Evolutionary conservation across 2,329 filamentous ascomycete genomes (phyloP), one percentile per base, ranked within the genome.

Genomic region (Xylariales sp.): DNA sequence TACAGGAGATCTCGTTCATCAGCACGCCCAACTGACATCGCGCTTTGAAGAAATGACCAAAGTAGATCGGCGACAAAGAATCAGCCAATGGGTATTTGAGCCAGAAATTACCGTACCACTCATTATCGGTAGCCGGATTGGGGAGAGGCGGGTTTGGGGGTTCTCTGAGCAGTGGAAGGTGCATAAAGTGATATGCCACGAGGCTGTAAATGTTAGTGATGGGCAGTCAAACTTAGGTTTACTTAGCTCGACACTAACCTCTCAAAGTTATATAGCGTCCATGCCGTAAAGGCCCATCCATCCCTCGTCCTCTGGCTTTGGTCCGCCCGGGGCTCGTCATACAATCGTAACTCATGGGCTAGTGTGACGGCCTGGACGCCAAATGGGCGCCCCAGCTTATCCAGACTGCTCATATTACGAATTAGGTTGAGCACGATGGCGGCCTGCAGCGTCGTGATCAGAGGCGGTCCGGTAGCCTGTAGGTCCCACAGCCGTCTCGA

Each of bases 401-500:
- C 54, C 6, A 50, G 38, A 14, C 47, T 50, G 25, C 51, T 51
- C 14, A 47, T 18, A 16, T 53, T 60, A 15, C 56, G 52, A 4
- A 51, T 46, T 1, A 61, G 40, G 12, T 53, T 53, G 6, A 66
- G 51, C 3, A 66, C 36, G 0, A 59, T 49, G 0, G 42, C 46
- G 1, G 63, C 56, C 33, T 67, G 62, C 1, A 63, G 48, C 1
- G 60, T 65, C 0, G 62, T 63, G 6, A 58, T 42, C n/a, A 41
- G 42, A n/a, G 48, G 42, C 2, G 27, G 36, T n/a, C n/a, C n/a
- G 5, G 29, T 33, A 19, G 50, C 41, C 32, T 65, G 57, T 0
- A 63, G 37, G 15, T 67, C 60, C 58, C 63, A 63, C 4, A 67
- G 41, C 3, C 62, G 55, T 20, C 56, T 60, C 0, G 62, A 61